Conservation (phyloP, 495 filamentous ascomycete genomes). For the Xylaria intraflava region DNA sequence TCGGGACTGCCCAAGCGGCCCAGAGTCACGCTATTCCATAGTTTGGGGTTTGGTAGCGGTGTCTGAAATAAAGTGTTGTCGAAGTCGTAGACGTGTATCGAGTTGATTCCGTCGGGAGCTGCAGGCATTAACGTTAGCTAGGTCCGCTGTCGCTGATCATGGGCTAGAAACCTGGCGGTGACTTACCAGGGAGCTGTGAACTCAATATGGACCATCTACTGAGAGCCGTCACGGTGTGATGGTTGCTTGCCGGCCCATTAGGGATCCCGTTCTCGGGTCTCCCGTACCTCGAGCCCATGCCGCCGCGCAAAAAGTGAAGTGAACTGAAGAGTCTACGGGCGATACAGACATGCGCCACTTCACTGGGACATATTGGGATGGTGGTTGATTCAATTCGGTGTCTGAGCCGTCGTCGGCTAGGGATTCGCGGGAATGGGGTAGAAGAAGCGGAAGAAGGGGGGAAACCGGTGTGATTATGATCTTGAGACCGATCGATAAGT, state of each 20-base stretch:
- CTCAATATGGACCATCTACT: slow-evolving; percentile 74
- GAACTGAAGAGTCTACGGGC: not conserved
- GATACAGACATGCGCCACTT: not conserved
- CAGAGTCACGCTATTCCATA: slow-evolving; percentile 76
- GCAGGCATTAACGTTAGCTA: not conserved
- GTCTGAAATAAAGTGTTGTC: slow-evolving; percentile 94
- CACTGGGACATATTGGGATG: not conserved
- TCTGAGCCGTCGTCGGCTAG: not conserved
- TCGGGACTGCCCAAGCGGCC: slow-evolving; percentile 68
- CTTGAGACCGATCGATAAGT: no score
- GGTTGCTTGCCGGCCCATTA: slow-evolving; percentile 18
- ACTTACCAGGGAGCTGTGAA: slow-evolving; percentile 57
- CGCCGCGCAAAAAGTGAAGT: slow-evolving; percentile 6
- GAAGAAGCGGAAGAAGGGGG: no score
- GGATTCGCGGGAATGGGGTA: not conserved
- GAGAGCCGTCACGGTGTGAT: slow-evolving; percentile 62
- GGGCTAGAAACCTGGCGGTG: not conserved
- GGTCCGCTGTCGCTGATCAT: not conserved
- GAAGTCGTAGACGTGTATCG: slow-evolving; percentile 95
- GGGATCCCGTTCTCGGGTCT: not conserved
- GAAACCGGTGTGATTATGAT: no score
- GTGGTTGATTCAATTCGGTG: not conserved
- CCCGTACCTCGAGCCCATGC: slow-evolving; percentile 5
- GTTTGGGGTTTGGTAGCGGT: slow-evolving; percentile 77
- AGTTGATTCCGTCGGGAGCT: slow-evolving; percentile 62